A percentile compares a stretch with the other conserved stretches of the same genome.
Conservation (phyloP, 1,284 basidiomycete genomes). For the Coriolopsis trogii region DNA sequence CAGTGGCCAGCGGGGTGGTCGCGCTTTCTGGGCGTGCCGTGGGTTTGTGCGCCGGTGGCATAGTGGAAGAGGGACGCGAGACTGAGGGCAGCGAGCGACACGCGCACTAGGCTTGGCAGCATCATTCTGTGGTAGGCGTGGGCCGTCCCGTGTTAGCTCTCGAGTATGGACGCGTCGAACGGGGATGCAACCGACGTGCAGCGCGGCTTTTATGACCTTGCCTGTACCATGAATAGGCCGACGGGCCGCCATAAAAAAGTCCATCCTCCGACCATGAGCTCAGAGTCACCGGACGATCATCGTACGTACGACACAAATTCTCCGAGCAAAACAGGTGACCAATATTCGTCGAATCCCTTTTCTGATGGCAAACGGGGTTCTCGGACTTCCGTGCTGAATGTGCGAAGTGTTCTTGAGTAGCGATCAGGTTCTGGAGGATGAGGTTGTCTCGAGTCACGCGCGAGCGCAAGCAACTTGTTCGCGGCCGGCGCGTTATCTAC, state of each 20-base stretch:
- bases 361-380: too few species aligned
- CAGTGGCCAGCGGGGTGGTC: constrained; percentile 36
- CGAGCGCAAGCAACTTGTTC: too few species aligned
- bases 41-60: not conserved
- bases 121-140: too few species aligned
- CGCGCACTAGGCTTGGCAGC: not conserved
- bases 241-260: constrained; percentile 1
- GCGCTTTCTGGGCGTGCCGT: not conserved
- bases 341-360: too few species aligned
- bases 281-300: constrained; percentile 5
- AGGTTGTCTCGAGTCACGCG: too few species aligned
- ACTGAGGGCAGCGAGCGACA: not conserved
- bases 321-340: constrained; percentile 10
- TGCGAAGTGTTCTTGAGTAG: too few species aligned
- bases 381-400: not conserved
- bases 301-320: constrained; percentile 1
- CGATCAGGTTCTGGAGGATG: too few species aligned
- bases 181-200: not conserved
- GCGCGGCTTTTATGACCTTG: not conserved
- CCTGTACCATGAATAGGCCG: constrained; percentile 8
- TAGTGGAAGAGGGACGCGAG: not conserved
- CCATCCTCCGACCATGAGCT: not conserved
- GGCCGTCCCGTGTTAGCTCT: too few species aligned
- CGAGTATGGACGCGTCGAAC: not conserved
- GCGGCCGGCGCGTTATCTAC: too few species aligned